Evolutionary conservation across 768 basidiomycete species (phyloP).

Genomic region (Boletus reticulatus): DNA sequence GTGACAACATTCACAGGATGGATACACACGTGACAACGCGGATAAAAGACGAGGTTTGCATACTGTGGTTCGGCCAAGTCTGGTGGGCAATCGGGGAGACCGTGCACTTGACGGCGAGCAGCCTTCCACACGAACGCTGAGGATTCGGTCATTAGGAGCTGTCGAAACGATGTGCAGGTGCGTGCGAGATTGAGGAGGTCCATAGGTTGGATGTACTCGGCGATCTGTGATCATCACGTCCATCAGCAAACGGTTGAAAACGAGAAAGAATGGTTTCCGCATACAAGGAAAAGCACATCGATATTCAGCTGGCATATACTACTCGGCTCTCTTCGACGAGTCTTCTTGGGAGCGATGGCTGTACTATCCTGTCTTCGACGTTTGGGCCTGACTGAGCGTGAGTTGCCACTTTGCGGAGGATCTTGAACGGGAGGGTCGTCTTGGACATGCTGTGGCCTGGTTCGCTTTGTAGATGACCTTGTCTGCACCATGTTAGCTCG

Average conservation of each 20-base stretch:
- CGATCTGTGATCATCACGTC: background rate
- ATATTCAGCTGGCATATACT: conserved; percentile 7
- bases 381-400: too few relatives aligned
- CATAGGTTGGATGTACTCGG: background rate
- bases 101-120: background rate
- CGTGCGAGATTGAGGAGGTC: background rate
- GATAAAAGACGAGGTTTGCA: background rate
- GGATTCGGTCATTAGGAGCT: background rate
- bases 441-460: too few relatives aligned
- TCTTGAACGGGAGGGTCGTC: too few relatives aligned
- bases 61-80: conserved; percentile 1
- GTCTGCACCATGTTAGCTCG: too few relatives aligned
- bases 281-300: conserved; percentile 1
- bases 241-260: background rate
- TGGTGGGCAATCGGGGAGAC: background rate
- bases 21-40: background rate
- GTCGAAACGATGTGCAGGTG: background rate
- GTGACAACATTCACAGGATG: background rate
- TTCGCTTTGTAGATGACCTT: too few relatives aligned
- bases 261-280: background rate
- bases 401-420: too few relatives aligned
- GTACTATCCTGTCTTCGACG: too few relatives aligned
- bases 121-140: background rate
- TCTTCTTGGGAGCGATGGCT: too few relatives aligned
- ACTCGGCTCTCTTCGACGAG: too few relatives aligned